phyloP scores from a whole-genome alignment of 495 filamentous ascomycete genomes.

The Bombardia bombarda region DNA sequence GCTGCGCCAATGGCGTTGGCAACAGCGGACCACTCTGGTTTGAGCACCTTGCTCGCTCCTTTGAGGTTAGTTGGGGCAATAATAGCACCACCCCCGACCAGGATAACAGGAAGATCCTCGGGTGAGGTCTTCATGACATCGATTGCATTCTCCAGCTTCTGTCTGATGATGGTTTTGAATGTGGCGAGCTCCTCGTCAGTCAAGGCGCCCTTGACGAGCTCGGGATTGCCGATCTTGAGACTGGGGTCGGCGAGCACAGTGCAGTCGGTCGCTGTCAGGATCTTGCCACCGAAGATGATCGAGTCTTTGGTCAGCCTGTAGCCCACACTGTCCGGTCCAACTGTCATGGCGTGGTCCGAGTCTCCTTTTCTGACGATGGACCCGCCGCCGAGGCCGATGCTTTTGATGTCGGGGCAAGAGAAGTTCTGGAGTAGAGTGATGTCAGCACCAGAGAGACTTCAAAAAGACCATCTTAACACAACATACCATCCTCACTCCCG shows the following conservation, averaged over 20 bases:
- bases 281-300: constrained; percentile 41
- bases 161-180: constrained; percentile 18
- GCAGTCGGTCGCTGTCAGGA: constrained; percentile 44
- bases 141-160: constrained; percentile 36
- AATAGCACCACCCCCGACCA: constrained; percentile 36
- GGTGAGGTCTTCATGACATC: constrained; percentile 44
- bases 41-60: constrained; percentile 27
- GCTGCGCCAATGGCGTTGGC: constrained; percentile 54
- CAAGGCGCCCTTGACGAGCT: constrained; percentile 9
- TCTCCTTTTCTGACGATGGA: constrained; percentile 29
- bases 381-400: constrained; percentile 47
- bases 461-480: not conserved
- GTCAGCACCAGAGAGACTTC: not conserved
- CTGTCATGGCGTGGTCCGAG: constrained; percentile 26
- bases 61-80: constrained; percentile 24
- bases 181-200: constrained; percentile 7
- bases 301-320: constrained; percentile 42
- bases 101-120: constrained; percentile 33
- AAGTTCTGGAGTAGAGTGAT: constrained; percentile 24
- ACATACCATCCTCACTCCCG: constrained; percentile 32
- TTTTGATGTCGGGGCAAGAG: constrained; percentile 39
- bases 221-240: constrained; percentile 19
- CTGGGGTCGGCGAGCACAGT: constrained; percentile 27
- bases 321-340: constrained; percentile 51
- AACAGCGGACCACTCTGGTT: constrained; percentile 30